Evolutionary conservation across 495 filamentous ascomycete genomes (phyloP).

Genomic region (Xeromyces bisporus): DNA sequence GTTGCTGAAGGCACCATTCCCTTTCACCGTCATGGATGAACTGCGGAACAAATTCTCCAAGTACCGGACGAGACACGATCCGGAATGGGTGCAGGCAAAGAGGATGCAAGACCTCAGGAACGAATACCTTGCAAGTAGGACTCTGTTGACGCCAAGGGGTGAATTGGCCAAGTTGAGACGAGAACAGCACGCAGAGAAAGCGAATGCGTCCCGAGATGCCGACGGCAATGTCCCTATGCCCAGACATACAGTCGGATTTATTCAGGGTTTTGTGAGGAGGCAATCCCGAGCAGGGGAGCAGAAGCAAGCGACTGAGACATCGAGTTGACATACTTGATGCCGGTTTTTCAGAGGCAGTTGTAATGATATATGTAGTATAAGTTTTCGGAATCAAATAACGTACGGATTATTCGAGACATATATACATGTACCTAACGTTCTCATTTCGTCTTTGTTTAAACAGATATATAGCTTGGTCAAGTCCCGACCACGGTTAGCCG

Average conservation of each 20-base stretch:
- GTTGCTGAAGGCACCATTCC: constrained; percentile 61
- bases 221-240: constrained; percentile 23
- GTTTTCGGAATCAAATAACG: too few relatives aligned
- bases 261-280: constrained; percentile 18
- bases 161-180: constrained; percentile 11
- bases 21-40: constrained; percentile 64
- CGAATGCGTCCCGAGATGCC: constrained; percentile 14
- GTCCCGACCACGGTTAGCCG: too few relatives aligned
- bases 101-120: constrained; percentile 39
- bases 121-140: constrained; percentile 36
- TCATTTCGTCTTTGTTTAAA: constrained; percentile 1
- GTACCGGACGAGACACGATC: constrained; percentile 68
- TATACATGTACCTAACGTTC: too few relatives aligned
- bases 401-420: too few relatives aligned
- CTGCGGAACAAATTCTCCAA: constrained; percentile 68
- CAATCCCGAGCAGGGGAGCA: constrained; percentile 7
- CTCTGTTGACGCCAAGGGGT: constrained; percentile 29
- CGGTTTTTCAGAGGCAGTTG: too few relatives aligned
- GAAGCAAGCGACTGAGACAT: constrained; percentile 2
- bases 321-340: too few relatives aligned
- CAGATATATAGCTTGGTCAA: constrained; percentile 20
- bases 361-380: too few relatives aligned
- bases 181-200: constrained; percentile 11
- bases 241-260: constrained; percentile 17
- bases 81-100: constrained; percentile 36